Evolutionary conservation across 345 rosid species (phyloP).

Genomic region (Euclidium syriacum): DNA sequence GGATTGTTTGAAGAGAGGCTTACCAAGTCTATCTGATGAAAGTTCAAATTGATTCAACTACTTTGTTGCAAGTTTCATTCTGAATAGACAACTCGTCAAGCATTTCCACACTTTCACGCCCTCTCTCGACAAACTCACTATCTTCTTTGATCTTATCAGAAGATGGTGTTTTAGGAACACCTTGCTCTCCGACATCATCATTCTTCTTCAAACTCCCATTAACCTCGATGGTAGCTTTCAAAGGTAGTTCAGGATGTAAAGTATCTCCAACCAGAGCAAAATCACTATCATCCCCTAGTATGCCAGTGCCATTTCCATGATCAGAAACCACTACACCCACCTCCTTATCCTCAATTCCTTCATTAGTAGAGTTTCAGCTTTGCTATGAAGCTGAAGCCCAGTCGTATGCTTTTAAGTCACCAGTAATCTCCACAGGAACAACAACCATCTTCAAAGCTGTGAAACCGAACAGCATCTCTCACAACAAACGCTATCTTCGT

Average conservation of each 20-base stretch:
- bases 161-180: slow-evolving; percentile 18
- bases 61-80: slow-evolving; percentile 28
- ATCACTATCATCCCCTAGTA: slow-evolving; percentile 2
- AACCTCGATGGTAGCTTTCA: slow-evolving; percentile 24
- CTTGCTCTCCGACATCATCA: slow-evolving; percentile 18
- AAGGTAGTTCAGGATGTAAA: slow-evolving; percentile 17
- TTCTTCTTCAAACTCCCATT: slow-evolving; percentile 30
- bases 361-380: no score
- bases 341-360: slow-evolving; percentile 7
- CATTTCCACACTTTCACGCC: slow-evolving; percentile 30
- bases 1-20: slow-evolving; percentile 62
- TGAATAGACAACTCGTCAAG: slow-evolving; percentile 38
- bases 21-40: slow-evolving; percentile 31
- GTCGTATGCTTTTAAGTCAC: no score
- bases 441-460: slow-evolving; percentile 57
- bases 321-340: slow-evolving; percentile 15
- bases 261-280: slow-evolving; percentile 12
- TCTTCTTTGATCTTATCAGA: slow-evolving; percentile 30
- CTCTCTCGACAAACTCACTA: slow-evolving; percentile 25
- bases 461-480: slow-evolving; percentile 84
- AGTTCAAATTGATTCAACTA: slow-evolving; percentile 27
- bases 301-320: slow-evolving; percentile 16
- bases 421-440: slow-evolving; percentile 73
- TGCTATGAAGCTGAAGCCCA: no score
- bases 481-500: slow-evolving; percentile 45